Base-by-base conservation (phyloP, 495 filamentous ascomycete genomes). In the Amniculicola lignicola region DNA sequence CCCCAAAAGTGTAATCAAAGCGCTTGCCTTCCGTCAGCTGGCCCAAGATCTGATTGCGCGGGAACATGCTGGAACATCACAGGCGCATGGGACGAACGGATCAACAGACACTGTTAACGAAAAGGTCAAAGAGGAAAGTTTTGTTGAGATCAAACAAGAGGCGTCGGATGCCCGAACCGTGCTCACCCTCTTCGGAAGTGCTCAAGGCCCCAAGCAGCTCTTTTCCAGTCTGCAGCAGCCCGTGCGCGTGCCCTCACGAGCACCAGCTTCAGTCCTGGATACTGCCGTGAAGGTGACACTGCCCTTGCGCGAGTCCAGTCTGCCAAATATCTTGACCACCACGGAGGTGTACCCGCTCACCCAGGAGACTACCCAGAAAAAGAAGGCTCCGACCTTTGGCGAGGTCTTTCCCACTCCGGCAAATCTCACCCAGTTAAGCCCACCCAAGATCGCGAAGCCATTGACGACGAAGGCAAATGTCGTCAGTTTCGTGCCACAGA, bases 201-300 rank as follows among this genome's bases (percentile, higher is more conserved):
- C 83, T n/a, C 78, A 81, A 24, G 82, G 80, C 27, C 75, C 84
- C 12, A 86, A 83, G 60, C 88, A 92, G 48, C 75, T 95, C 14
- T 95, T 90, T 69, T 90, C 90, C 12, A 94, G 90, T 69, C 71
- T 90, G 22, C 85, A 86, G 58, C 79, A 79, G 55, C 72, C 79
- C 2, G 15, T 48, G 1, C 59, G 52, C 23, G 48, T 66, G 24
- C 24, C 27, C 58, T 69, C 39, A 65, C 64, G 18, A n/a, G 21
- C 19, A 37, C 24, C 37, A 19, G 24, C 36, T 14, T 64, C 63
- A 19, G 71, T 68, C 18, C 63, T 73, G 12, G 74, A 77, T n/a
- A 58, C 68, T 18, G 62, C 69, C 14, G 51, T 69, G 23, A 67
- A 76, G 51, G 67, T 67, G 1, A 54, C 65, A 7, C 42, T 77